Conservation (phyloP, 2,329 filamentous ascomycete species). For the Neopestalotiopsis sp. region DNA sequence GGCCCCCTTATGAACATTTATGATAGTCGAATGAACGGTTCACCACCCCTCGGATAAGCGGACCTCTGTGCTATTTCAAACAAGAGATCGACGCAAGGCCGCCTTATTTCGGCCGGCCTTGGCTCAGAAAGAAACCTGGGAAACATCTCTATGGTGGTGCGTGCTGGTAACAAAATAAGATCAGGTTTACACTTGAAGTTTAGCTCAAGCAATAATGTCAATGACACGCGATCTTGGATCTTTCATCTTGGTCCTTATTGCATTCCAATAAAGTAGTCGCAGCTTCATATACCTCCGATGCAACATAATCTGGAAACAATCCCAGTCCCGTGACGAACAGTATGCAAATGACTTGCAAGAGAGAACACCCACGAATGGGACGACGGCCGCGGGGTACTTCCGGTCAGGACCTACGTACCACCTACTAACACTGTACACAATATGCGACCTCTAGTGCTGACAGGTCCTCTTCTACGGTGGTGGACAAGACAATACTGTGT, state of each 20-base stretch:
- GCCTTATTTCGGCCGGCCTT: background rate
- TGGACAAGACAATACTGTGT: background rate
- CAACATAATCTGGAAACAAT: background rate
- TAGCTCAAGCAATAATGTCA: background rate
- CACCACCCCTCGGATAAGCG: background rate
- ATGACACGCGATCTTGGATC: background rate
- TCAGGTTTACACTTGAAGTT: background rate
- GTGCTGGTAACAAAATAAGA: background rate
- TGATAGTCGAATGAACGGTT: background rate
- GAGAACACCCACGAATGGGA: conserved; percentile 7
- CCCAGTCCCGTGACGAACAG: background rate
- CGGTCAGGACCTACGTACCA: background rate
- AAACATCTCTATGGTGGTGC: background rate
- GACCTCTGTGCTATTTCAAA: background rate
- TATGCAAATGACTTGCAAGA: background rate
- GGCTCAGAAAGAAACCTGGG: background rate
- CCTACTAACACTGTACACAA: no score
- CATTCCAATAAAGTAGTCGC: background rate
- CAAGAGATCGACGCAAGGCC: background rate
- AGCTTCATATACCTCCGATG: background rate
- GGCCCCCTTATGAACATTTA: background rate
- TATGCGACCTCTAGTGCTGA: background rate
- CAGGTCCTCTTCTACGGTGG: background rate
- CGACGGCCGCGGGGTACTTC: conserved; percentile 3
- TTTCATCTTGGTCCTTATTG: background rate